These are phyloP conservation scores for Myxozyma mucilagina DNA, from an alignment of 805 yeast genomes.

Conservation along the genomic window DNA sequence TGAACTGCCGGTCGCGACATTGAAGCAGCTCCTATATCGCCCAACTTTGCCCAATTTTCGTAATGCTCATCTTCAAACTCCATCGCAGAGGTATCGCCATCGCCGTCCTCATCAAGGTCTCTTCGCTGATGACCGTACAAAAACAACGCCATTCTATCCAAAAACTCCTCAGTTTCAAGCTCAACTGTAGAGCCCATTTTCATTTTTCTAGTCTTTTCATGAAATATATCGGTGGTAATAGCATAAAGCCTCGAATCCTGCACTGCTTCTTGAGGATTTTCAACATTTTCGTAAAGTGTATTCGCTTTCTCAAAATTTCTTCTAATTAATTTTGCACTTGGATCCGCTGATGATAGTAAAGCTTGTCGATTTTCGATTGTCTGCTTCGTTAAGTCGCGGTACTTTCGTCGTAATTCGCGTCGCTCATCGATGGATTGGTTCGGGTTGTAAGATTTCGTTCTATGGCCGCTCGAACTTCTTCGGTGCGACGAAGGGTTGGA, in stretches of 20 bases:
- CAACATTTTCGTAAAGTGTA: conserved; percentile 18
- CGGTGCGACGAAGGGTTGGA: not conserved
- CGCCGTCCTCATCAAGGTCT: conserved; percentile 2
- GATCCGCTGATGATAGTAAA: conserved; percentile 8
- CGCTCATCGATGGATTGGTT: conserved; percentile 16
- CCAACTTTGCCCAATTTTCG: conserved; percentile 20
- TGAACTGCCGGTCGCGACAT: conserved; percentile 14
- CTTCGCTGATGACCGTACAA: conserved; percentile 13
- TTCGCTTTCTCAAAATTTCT: conserved; percentile 14
- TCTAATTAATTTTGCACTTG: conserved; percentile 5
- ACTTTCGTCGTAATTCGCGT: conserved; percentile 18
- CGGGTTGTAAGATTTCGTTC: conserved; percentile 15
- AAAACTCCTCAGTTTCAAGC: conserved; percentile 27
- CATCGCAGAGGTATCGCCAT: conserved; percentile 4
- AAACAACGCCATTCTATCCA: conserved; percentile 4
- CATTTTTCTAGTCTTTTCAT: conserved; percentile 17
- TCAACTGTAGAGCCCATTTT: conserved; percentile 25
- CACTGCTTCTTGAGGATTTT: conserved; percentile 28
- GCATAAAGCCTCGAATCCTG: conserved; percentile 28
- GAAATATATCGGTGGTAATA: conserved; percentile 17
- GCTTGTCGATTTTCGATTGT: conserved; percentile 18
- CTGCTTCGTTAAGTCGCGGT: conserved; percentile 14
- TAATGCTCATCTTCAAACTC: conserved; percentile 15
- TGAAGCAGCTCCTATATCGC: conserved; percentile 16
- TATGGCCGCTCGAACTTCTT: not conserved